Evolutionary conservation across 306 rosid genomes (phyloP).

Genomic region (Pyrus communis): DNA sequence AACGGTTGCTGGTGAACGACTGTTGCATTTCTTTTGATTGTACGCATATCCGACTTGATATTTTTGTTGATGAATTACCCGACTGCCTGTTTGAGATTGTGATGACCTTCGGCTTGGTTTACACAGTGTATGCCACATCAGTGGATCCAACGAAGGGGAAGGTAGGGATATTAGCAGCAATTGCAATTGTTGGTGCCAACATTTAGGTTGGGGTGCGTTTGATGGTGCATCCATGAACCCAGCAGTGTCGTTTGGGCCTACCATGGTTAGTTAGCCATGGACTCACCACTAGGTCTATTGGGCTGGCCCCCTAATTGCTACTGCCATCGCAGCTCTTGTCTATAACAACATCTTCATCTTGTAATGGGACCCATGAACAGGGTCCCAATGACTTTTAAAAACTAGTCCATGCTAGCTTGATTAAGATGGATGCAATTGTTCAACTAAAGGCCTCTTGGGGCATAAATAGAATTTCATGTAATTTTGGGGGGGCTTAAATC

Average conservation of each 20-base stretch:
- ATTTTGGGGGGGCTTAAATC: not conserved
- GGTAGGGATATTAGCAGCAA: conserved; percentile 56
- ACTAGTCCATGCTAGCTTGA: not conserved
- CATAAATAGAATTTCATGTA: not conserved
- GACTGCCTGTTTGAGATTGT: conserved; percentile 42
- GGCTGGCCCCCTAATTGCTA: conserved; percentile 63
- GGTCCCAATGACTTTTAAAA: conserved; percentile 38
- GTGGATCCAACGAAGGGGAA: conserved; percentile 69
- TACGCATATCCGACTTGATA: not conserved
- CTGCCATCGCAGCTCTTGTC: conserved; percentile 55
- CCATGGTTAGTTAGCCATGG: conserved; percentile 62
- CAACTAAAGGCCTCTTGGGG: not conserved
- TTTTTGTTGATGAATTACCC: not conserved
- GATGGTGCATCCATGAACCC: conserved; percentile 92
- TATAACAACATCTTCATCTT: conserved; percentile 59
- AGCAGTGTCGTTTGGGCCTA: conserved; percentile 74
- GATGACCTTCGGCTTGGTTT: conserved; percentile 72
- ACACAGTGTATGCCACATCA: conserved; percentile 78
- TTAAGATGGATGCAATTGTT: not conserved
- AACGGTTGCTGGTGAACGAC: not conserved
- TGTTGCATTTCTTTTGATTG: not conserved
- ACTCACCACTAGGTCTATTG: conserved; percentile 72
- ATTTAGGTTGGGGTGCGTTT: conserved; percentile 82
- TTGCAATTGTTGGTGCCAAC: conserved; percentile 86
- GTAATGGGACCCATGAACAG: conserved; percentile 43